These are phyloP conservation scores for Fusarium subtropicale DNA, from an alignment of 2,329 filamentous ascomycete species.

Conservation along the genomic window DNA sequence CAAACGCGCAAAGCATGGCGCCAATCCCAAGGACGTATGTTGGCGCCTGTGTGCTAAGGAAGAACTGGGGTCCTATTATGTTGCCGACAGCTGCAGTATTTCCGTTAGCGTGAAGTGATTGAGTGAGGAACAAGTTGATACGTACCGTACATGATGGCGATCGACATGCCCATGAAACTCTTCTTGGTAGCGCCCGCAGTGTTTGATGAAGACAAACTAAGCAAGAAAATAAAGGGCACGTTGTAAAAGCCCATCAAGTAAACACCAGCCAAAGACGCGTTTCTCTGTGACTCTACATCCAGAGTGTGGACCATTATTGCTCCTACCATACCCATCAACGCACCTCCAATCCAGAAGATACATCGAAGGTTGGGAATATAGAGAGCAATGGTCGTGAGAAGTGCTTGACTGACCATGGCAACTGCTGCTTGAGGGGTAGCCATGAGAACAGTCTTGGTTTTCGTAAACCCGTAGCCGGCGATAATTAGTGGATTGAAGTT, in stretches of 20 bases:
- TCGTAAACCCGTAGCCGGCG: slow-evolving; percentile 61
- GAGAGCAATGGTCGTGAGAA: slow-evolving; percentile 43
- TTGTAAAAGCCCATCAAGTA: slow-evolving; percentile 53
- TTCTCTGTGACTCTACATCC: slow-evolving; percentile 22
- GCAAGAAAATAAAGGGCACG: slow-evolving; percentile 45
- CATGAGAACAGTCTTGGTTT: slow-evolving; percentile 47
- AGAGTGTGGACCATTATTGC: slow-evolving; percentile 47
- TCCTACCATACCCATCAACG: slow-evolving; percentile 41
- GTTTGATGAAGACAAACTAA: slow-evolving; percentile 49
- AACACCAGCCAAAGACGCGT: slow-evolving; percentile 48
- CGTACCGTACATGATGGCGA: slow-evolving; percentile 47
- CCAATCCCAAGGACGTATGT: slow-evolving; percentile 47
- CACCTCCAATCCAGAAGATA: slow-evolving; percentile 47
- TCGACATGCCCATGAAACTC: slow-evolving; percentile 46
- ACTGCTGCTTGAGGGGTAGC: slow-evolving; percentile 51
- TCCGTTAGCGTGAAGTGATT: too few species aligned
- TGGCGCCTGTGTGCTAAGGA: slow-evolving; percentile 44
- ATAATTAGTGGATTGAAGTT: slow-evolving; percentile 69
- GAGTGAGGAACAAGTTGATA: too few species aligned
- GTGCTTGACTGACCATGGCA: slow-evolving; percentile 46
- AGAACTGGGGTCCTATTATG: slow-evolving; percentile 50
- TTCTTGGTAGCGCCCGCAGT: slow-evolving; percentile 50
- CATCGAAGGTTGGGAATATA: slow-evolving; percentile 48
- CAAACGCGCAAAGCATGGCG: slow-evolving; percentile 47
- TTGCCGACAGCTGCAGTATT: slow-evolving; percentile 45